Conservation (phyloP, 1,139 yeast species). For the Yamadazyma buinensis region DNA sequence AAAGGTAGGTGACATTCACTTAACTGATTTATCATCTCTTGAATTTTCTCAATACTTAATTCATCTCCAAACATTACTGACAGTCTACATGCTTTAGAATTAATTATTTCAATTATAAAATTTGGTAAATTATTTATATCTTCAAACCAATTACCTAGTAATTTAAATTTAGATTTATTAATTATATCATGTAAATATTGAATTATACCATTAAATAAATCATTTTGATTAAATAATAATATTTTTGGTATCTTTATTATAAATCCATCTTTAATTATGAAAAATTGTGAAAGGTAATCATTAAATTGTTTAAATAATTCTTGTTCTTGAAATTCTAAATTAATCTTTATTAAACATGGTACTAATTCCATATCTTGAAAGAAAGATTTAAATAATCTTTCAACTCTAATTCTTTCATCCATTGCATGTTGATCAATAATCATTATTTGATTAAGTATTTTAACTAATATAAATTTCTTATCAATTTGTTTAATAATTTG, state of each 20-base stretch:
- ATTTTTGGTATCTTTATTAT: constrained; percentile 2
- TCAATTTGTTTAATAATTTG: constrained; percentile 50
- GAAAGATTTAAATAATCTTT: constrained; percentile 27
- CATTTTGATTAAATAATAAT: neutral
- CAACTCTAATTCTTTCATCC: constrained; percentile 66
- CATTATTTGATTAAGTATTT: constrained; percentile 22
- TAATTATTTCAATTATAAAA: constrained; percentile 46
- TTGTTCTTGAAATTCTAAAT: constrained; percentile 21
- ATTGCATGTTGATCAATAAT: constrained; percentile 76
- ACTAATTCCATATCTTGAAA: constrained; percentile 15
- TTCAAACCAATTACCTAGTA: constrained; percentile 15
- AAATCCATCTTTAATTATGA: neutral
- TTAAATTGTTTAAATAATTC: constrained; percentile 25
- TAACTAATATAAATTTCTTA: constrained; percentile 51
- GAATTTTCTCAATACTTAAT: constrained; percentile 43
- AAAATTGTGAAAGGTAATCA: constrained; percentile 20
- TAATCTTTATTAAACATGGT: constrained; percentile 6
- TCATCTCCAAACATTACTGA: constrained; percentile 73
- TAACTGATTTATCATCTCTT: constrained; percentile 36
- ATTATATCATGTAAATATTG: constrained; percentile 30
- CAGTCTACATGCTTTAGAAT: constrained; percentile 65
- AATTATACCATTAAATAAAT: constrained; percentile 1
- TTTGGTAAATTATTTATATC: constrained; percentile 37
- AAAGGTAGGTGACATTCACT: constrained; percentile 58
- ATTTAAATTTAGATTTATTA: constrained; percentile 16